Percentiles rank a stretch among this genome's conserved stretches.
Conservation (phyloP, 176 grass and related monocot species). For the Paspalum notatum region DNA sequence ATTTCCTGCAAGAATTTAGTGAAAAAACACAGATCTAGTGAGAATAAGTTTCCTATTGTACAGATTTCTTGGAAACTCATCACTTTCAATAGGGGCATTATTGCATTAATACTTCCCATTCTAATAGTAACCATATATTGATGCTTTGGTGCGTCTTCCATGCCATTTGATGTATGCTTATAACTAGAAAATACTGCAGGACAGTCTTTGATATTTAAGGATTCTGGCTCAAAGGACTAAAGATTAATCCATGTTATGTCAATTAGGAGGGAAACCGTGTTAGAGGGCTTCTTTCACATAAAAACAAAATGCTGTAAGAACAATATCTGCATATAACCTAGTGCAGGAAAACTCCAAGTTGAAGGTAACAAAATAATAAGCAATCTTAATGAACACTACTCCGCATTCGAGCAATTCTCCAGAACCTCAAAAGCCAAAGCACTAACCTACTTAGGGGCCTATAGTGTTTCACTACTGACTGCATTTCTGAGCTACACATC, state of each 20-base stretch:
- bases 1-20: background rate
- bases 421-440: background rate
- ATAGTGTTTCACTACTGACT: constrained; percentile 11
- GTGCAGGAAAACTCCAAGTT: background rate
- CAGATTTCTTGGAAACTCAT: background rate
- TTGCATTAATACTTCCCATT: background rate
- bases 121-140: background rate
- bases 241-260: background rate
- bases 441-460: background rate
- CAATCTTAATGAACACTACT: background rate
- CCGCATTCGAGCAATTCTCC: background rate
- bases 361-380: no score
- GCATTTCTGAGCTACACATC: background rate
- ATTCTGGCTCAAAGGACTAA: background rate
- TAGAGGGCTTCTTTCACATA: no score
- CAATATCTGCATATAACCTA: no score
- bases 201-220: background rate
- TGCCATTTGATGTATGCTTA: background rate
- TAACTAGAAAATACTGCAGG: background rate
- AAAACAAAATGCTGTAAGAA: no score
- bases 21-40: background rate
- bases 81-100: background rate
- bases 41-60: background rate
- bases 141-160: background rate
- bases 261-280: no score